Base-by-base conservation (phyloP, 495 filamentous ascomycete species). In the Annulohypoxylon bovei region DNA sequence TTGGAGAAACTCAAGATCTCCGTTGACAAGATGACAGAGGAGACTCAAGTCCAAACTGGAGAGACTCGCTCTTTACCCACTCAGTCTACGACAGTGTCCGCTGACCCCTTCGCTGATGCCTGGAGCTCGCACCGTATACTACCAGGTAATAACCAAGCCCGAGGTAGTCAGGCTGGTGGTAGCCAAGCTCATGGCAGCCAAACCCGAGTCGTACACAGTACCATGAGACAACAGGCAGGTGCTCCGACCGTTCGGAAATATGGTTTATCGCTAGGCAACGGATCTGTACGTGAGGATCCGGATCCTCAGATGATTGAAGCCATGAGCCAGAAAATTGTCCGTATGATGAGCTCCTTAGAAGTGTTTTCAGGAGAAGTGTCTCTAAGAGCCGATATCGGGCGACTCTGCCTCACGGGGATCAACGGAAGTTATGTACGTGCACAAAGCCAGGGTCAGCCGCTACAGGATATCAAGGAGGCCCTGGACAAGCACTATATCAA, bases 321-420 rank as follows among this genome's bases (percentile, higher is more conserved):
- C 1, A 65, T 73, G 23, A 49, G 9, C 44, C 42, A 49, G 54
- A 73, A 65, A 18, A 65, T 77, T 14, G 32, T 40, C 0, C 55
- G 37, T 11, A 65, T 81, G 67, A 65, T 78, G 68, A 22, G 53
- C 16, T 62, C 54, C 11, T 20, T 78, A 20, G 55, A 60, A 28
- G 65, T 76, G 12, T 76, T 75, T 50, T n/a, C 59, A 28, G 84
- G 84, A 25, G 71, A 72, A 18, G 23, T 86, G 23, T 35, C 53
- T 6, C 50, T 85, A 11, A 76, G 75, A 27, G 80, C 76, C 12
- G 79, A 85, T 16, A 72, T 86, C 30, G 84, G 84, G 1, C 81
- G 83, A 7, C 67, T 80, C 22, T 71, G 81, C 12, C 52, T 84
- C 6, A 53, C 65, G 1, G 68, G 63, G 0, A 55, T 80, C 14